These are phyloP conservation scores for Lagenidium giganteum DNA, from an alignment of 352 stramenopile genomes.

Conservation along the genomic window DNA sequence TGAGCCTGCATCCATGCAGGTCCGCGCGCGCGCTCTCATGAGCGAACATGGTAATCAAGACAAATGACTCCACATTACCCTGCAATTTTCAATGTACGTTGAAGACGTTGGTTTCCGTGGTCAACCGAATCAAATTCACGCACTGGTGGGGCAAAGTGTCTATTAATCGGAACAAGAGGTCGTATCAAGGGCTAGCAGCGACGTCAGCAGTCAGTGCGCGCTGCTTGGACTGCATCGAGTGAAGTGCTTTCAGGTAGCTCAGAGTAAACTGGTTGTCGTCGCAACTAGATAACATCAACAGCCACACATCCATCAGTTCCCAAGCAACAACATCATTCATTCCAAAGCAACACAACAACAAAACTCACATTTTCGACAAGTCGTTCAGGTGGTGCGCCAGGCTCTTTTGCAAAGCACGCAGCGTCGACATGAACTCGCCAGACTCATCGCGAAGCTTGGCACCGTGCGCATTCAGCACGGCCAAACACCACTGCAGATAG, in stretches of 20 bases:
- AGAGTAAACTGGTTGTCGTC: conserved; percentile 90
- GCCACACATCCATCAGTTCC: conserved; percentile 2
- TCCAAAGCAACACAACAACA: background rate
- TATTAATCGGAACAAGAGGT: too few relatives aligned
- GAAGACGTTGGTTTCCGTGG: too few relatives aligned
- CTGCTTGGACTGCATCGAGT: conserved; percentile 3
- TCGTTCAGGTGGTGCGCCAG: conserved; percentile 80
- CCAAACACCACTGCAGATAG: conserved; percentile 95
- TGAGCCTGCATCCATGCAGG: too few relatives aligned
- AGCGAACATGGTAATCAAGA: too few relatives aligned
- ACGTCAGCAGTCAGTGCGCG: too few relatives aligned
- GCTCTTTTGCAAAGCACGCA: conserved; percentile 86
- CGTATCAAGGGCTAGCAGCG: too few relatives aligned
- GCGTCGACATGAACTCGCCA: conserved; percentile 66
- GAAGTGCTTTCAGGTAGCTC: conserved; percentile 81
- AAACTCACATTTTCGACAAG: conserved; percentile 80
- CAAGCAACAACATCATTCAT: background rate
- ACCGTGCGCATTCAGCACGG: conserved; percentile 93
- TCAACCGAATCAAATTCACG: too few relatives aligned
- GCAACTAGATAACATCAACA: conserved; percentile 37
- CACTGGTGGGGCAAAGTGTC: too few relatives aligned
- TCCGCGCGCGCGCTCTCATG: too few relatives aligned
- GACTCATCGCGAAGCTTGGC: conserved; percentile 76
- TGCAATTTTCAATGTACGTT: too few relatives aligned
- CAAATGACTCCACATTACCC: too few relatives aligned